Percentiles rank a stretch among this genome's conserved stretches.
Conservation (phyloP, 306 rosid species). For the Castanea mollissima region DNA sequence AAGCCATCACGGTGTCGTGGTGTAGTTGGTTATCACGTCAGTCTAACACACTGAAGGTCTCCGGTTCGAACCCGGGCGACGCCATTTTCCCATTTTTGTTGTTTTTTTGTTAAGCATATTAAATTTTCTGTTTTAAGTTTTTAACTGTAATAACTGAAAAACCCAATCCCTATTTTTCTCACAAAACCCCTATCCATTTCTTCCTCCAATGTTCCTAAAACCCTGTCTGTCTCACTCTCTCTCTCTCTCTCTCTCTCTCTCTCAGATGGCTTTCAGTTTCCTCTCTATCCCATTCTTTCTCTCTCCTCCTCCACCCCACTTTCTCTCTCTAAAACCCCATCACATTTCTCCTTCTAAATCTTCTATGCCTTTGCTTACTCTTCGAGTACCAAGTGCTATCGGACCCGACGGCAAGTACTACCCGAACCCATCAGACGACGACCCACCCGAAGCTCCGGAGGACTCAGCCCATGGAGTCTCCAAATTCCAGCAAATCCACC, state of each 20-base stretch:
- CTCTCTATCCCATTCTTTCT: conserved; percentile 43
- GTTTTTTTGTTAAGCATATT: no score
- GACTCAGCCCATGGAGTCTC: conserved; percentile 78
- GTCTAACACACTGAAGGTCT: conserved; percentile 97
- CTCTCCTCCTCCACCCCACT: conserved; percentile 21
- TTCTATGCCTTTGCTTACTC: conserved; percentile 7
- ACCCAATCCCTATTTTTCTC: no score
- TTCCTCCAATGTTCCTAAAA: neutral
- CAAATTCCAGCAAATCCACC: conserved; percentile 71
- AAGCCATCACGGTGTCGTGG: conserved; percentile 33
- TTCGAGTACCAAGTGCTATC: conserved; percentile 41
- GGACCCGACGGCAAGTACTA: conserved; percentile 70
- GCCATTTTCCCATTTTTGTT: conserved; percentile 16
- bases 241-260: neutral
- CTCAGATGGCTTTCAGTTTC: conserved; percentile 60
- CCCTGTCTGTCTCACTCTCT: neutral
- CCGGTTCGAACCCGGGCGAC: conserved; percentile 72
- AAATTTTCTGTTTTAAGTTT: no score
- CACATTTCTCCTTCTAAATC: conserved; percentile 8
- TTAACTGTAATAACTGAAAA: no score
- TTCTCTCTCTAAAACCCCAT: conserved; percentile 32
- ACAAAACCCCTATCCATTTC: neutral
- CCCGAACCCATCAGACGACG: conserved; percentile 78
- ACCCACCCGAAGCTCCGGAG: conserved; percentile 76
- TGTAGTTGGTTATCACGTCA: conserved; percentile 94